These are phyloP conservation scores for Ceratocystis smalleyi DNA, from an alignment of 2,329 filamentous ascomycete genomes.

Conservation along the genomic window DNA sequence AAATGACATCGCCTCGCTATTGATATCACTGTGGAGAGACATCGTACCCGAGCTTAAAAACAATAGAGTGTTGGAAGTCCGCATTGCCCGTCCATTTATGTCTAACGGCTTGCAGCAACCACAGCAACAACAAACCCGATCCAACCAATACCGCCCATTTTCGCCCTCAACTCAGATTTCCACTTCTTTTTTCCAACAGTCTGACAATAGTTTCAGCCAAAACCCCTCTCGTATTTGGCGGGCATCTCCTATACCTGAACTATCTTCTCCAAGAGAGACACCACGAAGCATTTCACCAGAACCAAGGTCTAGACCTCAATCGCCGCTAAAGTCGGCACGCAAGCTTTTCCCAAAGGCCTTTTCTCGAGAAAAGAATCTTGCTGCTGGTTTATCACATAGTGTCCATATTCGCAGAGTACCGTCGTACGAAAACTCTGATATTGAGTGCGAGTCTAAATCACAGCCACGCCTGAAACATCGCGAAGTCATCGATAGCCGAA, in stretches of 20 bases:
- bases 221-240: neutral
- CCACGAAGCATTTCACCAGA: neutral
- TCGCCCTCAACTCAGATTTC: neutral
- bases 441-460: neutral
- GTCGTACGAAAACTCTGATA: neutral
- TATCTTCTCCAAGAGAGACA: neutral
- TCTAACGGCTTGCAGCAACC: neutral
- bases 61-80: constrained; percentile 10
- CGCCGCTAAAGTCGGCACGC: constrained; percentile 1
- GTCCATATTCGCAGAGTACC: constrained; percentile 4
- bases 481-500: neutral
- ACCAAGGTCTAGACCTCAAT: neutral
- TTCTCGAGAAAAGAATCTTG: neutral
- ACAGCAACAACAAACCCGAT: neutral
- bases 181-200: neutral
- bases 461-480: neutral
- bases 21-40: constrained; percentile 51
- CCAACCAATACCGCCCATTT: neutral
- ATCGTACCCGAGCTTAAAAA: constrained; percentile 13
- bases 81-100: constrained; percentile 7
- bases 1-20: constrained; percentile 47
- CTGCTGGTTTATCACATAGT: neutral
- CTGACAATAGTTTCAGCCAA: neutral
- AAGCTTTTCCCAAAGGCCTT: neutral
- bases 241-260: constrained; percentile 1